A percentile compares a stretch with the other conserved stretches of the same genome.
These are phyloP conservation scores for Citeromyces hawaiiensis DNA, from an alignment of 1,139 yeast genomes.

Conservation along the genomic window DNA sequence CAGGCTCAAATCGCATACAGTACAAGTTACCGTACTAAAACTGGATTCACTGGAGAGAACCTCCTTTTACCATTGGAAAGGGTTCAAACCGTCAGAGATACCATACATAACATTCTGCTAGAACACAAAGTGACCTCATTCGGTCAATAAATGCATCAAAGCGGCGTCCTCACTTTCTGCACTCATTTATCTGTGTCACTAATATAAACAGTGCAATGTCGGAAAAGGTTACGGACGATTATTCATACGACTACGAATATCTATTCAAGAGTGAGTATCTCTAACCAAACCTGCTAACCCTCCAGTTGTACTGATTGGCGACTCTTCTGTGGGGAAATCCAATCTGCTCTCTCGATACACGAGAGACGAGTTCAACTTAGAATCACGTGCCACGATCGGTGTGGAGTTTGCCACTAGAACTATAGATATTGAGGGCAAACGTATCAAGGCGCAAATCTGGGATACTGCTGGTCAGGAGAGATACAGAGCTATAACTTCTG, in stretches of 20 bases:
- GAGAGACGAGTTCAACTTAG: constrained; percentile 88
- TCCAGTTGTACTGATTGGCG: constrained; percentile 82
- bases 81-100: too few species aligned
- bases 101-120: too few species aligned
- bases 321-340: constrained; percentile 95
- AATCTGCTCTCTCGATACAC: constrained; percentile 89
- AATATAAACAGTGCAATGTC: constrained; percentile 5
- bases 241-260: constrained; percentile 89
- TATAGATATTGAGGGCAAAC: constrained; percentile 84
- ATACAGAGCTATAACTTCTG: constrained; percentile 94
- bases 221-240: constrained; percentile 39
- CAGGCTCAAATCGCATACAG: too few species aligned
- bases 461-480: constrained; percentile 99
- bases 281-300: not conserved
- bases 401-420: constrained; percentile 98
- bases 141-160: too few species aligned
- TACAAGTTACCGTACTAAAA: too few species aligned
- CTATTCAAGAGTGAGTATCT: constrained; percentile 61
- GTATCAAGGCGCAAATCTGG: constrained; percentile 98
- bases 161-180: too few species aligned
- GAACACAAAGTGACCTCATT: too few species aligned
- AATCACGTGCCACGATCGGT: constrained; percentile 90
- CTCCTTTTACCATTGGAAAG: too few species aligned
- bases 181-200: not conserved
- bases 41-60: too few species aligned